Percentiles rank a stretch among this genome's conserved stretches.
These are phyloP conservation scores for Scleroderma bovista DNA, from an alignment of 768 basidiomycete species.

Conservation along the genomic window DNA sequence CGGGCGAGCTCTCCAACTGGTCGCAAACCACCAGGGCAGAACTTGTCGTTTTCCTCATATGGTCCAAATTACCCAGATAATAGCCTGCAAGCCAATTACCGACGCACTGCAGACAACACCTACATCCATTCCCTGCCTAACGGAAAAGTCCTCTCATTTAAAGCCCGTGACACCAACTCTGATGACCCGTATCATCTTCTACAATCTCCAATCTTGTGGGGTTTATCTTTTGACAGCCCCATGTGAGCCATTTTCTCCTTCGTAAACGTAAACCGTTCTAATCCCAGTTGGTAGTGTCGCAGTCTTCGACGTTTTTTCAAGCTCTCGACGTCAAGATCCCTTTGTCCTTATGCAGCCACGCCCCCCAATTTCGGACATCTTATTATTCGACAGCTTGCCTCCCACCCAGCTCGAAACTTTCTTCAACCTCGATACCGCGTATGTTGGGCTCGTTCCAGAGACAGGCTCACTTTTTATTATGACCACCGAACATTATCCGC, in stretches of 20 bases:
- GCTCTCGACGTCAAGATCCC: conserved; percentile 45
- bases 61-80: conserved; percentile 89
- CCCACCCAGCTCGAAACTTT: conserved; percentile 34
- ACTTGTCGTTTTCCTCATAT: conserved; percentile 86
- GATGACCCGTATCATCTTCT: conserved; percentile 23
- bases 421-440: conserved; percentile 54
- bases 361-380: conserved; percentile 65
- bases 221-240: conserved; percentile 51
- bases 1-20: conserved; percentile 36
- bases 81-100: conserved; percentile 65
- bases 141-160: conserved; percentile 77
- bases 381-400: conserved; percentile 41
- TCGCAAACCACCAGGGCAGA: conserved; percentile 53
- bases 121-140: conserved; percentile 81
- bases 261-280: neutral
- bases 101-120: conserved; percentile 66
- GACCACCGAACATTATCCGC: conserved; percentile 74
- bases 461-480: conserved; percentile 78
- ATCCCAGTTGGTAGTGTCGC: conserved; percentile 55
- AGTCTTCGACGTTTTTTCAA: conserved; percentile 68
- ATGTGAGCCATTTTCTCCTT: conserved; percentile 44
- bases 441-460: conserved; percentile 73
- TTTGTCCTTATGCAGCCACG: conserved; percentile 87
- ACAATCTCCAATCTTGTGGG: conserved; percentile 52
- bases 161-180: conserved; percentile 28